Evolutionary conservation across 768 basidiomycete species (phyloP).

Genomic region (Trichaptum fuscoviolaceum): DNA sequence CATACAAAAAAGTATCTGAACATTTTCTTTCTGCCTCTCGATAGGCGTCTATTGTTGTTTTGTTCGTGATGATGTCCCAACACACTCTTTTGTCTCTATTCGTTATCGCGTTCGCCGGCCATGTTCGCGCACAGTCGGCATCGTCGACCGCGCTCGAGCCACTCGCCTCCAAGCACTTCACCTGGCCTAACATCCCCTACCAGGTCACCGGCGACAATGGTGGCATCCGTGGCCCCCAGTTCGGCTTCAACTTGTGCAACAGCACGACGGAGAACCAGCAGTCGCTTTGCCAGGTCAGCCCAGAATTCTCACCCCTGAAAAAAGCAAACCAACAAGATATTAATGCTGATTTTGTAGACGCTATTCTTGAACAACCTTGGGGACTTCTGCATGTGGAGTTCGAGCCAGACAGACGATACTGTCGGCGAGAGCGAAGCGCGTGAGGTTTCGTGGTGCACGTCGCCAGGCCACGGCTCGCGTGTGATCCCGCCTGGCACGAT

Average conservation of each 20-base stretch:
- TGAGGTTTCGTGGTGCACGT: slow-evolving; percentile 28
- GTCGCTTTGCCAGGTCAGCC: slow-evolving; percentile 12
- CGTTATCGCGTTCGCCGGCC: slow-evolving; percentile 1
- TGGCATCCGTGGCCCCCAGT: slow-evolving; percentile 16
- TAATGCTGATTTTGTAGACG: background rate
- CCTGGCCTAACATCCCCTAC: slow-evolving; percentile 16
- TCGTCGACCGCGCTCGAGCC: slow-evolving; percentile 11
- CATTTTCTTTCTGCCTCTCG: background rate
- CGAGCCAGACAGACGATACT: slow-evolving; percentile 10
- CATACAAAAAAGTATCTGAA: background rate
- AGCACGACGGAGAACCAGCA: slow-evolving; percentile 13
- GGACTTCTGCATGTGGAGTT: slow-evolving; percentile 18
- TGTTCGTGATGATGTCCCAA: slow-evolving; percentile 6
- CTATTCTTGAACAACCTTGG: slow-evolving; percentile 4
- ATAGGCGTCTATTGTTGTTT: background rate
- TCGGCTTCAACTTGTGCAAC: slow-evolving; percentile 13
- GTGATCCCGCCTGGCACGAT: slow-evolving; percentile 16
- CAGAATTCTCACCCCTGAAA: background rate
- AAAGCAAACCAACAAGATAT: background rate
- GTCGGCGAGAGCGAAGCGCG: slow-evolving; percentile 21
- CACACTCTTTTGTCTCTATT: slow-evolving; percentile 10
- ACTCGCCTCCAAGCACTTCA: slow-evolving; percentile 11
- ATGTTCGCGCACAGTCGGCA: slow-evolving; percentile 7
- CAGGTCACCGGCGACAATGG: slow-evolving; percentile 18
- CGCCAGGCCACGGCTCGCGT: slow-evolving; percentile 23